Evolutionary conservation across 352 stramenopile species (phyloP).

Genomic region (Phytophthora melonis): DNA sequence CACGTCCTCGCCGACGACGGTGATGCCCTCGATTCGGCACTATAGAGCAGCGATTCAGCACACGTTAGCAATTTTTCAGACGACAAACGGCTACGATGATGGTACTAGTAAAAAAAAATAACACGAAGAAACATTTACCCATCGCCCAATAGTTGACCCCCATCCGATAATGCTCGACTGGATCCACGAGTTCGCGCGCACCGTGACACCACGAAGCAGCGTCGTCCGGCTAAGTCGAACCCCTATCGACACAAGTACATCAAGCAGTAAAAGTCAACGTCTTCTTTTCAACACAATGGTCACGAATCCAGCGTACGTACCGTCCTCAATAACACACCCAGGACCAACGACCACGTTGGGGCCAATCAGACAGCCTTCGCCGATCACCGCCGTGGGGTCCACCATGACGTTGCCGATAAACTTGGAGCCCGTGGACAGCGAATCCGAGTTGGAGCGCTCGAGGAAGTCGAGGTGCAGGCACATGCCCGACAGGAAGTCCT

Average conservation of each 20-base stretch:
- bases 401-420: conserved; percentile 90
- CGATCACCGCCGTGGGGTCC: conserved; percentile 80
- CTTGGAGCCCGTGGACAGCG: conserved; percentile 68
- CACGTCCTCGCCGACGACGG: conserved; percentile 89
- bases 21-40: conserved; percentile 88
- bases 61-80: not conserved
- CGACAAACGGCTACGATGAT: not conserved
- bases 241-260: conserved; percentile 41
- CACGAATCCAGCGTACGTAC: conserved; percentile 30
- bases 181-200: conserved; percentile 87
- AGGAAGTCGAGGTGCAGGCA: conserved; percentile 87
- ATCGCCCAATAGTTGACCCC: conserved; percentile 87
- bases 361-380: conserved; percentile 82
- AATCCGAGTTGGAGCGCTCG: conserved; percentile 50
- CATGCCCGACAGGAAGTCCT: conserved; percentile 91
- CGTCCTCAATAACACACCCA: conserved; percentile 87
- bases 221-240: conserved; percentile 86
- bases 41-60: conserved; percentile 21
- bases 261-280: not conserved
- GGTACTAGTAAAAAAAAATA: too few relatives aligned
- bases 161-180: conserved; percentile 92
- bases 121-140: conserved; percentile 47
- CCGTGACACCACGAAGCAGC: conserved; percentile 77
- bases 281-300: not conserved
- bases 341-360: conserved; percentile 88